These are phyloP conservation scores for Fomitopsis pulvina DNA, from an alignment of 768 basidiomycete species.

Conservation along the genomic window DNA sequence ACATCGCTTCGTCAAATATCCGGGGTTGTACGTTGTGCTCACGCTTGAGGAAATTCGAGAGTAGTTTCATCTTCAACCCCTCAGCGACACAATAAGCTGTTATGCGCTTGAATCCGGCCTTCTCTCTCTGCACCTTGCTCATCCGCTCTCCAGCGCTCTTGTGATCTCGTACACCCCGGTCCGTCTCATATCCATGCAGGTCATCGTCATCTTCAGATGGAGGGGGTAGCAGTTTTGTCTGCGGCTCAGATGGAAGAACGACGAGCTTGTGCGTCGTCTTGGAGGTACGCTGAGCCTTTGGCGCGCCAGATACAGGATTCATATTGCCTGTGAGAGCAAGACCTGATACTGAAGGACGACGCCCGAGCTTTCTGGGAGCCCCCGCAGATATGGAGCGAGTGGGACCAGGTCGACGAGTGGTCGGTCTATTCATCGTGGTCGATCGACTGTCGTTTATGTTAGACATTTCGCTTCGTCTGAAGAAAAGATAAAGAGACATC, in stretches of 20 bases:
- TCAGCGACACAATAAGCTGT: slow-evolving; percentile 91
- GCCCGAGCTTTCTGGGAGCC: slow-evolving; percentile 9
- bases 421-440: not conserved
- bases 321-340: slow-evolving; percentile 14
- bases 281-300: slow-evolving; percentile 70
- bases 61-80: slow-evolving; percentile 74
- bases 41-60: slow-evolving; percentile 82
- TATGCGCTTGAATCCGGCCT: slow-evolving; percentile 73
- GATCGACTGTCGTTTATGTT: not conserved
- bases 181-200: slow-evolving; percentile 58
- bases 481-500: no score
- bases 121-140: slow-evolving; percentile 78
- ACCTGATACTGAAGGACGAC: slow-evolving; percentile 28
- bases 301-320: slow-evolving; percentile 21
- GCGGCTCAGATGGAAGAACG: slow-evolving; percentile 82
- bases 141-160: slow-evolving; percentile 86
- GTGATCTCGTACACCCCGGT: slow-evolving; percentile 63
- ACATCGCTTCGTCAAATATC: slow-evolving; percentile 89
- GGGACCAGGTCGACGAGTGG: slow-evolving; percentile 8
- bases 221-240: slow-evolving; percentile 62
- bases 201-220: slow-evolving; percentile 38
- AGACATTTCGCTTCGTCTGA: not conserved
- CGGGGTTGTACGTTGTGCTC: slow-evolving; percentile 88
- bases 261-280: slow-evolving; percentile 92
- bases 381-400: slow-evolving; percentile 3